A percentile compares a stretch with the other conserved stretches of the same genome.
phyloP scores from a whole-genome alignment of 306 rosid species.

The Clitoria ternatea region DNA sequence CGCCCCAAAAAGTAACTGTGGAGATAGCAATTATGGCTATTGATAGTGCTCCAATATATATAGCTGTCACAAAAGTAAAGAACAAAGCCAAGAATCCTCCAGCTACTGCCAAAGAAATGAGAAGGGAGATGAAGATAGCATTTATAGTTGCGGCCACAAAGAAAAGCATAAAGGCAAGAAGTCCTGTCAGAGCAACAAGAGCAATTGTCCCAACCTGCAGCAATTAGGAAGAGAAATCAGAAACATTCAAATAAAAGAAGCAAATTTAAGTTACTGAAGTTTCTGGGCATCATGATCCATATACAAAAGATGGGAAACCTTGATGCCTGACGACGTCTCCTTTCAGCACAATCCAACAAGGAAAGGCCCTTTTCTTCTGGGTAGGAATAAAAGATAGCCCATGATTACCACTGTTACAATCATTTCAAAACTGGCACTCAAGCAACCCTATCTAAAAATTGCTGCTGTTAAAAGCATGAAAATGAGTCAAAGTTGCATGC shows the following conservation, averaged over 20 bases:
- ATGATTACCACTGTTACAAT: no score
- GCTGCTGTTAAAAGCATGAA: background rate
- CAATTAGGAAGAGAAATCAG: conserved; percentile 10
- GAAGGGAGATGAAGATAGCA: conserved; percentile 58
- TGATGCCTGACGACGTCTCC: background rate
- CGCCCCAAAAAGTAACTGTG: conserved; percentile 43
- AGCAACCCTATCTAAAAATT: background rate
- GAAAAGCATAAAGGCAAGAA: conserved; percentile 66
- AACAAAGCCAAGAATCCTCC: conserved; percentile 90
- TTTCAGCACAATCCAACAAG: no score
- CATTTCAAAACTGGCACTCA: background rate
- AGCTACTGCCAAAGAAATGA: conserved; percentile 71
- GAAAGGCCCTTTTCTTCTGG: no score
- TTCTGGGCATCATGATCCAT: conserved; percentile 2
- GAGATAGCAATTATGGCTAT: conserved; percentile 59
- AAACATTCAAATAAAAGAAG: background rate
- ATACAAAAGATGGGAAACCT: background rate
- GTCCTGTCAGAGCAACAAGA: conserved; percentile 63
- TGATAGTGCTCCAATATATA: conserved; percentile 70
- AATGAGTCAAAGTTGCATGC: background rate
- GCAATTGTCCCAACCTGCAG: conserved; percentile 78
- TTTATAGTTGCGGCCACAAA: conserved; percentile 70
- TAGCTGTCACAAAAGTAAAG: conserved; percentile 59
- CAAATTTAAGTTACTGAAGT: background rate
- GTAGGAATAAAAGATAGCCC: no score